Conservation (phyloP, 2,329 filamentous ascomycete genomes). For the Monilinia fructigena region DNA sequence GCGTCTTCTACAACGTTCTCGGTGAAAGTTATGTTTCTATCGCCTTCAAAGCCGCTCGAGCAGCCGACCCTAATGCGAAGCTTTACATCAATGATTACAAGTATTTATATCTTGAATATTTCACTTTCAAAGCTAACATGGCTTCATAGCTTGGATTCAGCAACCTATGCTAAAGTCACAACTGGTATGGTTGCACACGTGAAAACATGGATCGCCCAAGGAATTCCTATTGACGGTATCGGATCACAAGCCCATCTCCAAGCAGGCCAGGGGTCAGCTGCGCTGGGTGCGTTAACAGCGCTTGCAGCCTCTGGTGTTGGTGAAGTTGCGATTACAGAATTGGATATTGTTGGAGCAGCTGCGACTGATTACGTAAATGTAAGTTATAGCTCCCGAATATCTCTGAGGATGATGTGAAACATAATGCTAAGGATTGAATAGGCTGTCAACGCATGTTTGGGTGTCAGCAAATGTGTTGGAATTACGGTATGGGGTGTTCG, state of each 20-base stretch:
- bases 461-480: constrained; percentile 37
- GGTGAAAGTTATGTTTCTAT: constrained; percentile 69
- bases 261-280: constrained; percentile 23
- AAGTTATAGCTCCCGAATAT: constrained; percentile 15
- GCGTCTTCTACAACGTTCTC: constrained; percentile 65
- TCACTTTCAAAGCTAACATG: constrained; percentile 33
- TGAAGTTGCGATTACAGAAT: constrained; percentile 60
- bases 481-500: constrained; percentile 39
- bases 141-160: constrained; percentile 56
- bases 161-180: constrained; percentile 60
- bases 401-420: not conserved
- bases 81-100: constrained; percentile 78
- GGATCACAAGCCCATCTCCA: constrained; percentile 35
- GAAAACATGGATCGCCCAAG: constrained; percentile 60
- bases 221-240: constrained; percentile 65
- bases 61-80: constrained; percentile 64
- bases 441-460: constrained; percentile 36
- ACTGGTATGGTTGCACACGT: constrained; percentile 57
- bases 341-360: constrained; percentile 50
- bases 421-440: not conserved
- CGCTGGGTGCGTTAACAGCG: constrained; percentile 25
- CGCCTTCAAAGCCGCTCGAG: constrained; percentile 66
- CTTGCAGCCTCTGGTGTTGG: constrained; percentile 50
- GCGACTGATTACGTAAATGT: constrained; percentile 27
- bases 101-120: constrained; percentile 41